Conservation (phyloP, 371 early-diverging fungal species). For the Actinomortierella ambigua region DNA sequence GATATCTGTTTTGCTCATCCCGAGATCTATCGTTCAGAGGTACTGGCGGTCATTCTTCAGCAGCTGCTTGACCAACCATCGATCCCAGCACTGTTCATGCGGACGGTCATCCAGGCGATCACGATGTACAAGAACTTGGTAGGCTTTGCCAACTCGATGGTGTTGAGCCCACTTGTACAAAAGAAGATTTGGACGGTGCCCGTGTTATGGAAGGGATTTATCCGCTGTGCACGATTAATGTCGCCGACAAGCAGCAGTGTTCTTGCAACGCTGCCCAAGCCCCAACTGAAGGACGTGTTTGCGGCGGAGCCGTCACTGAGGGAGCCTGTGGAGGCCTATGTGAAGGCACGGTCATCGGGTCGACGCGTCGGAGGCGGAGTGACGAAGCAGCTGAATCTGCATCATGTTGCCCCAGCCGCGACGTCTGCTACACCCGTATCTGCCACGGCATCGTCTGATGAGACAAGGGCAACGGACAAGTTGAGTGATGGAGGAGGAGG, state of each 20-base stretch:
- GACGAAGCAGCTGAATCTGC: constrained; percentile 38
- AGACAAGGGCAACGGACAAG: not conserved
- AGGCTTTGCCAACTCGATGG: constrained; percentile 58
- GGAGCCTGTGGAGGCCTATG: constrained; percentile 53
- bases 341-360: constrained; percentile 41
- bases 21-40: constrained; percentile 69
- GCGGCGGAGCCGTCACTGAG: constrained; percentile 54
- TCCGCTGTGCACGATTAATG: constrained; percentile 65
- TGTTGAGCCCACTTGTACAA: constrained; percentile 63
- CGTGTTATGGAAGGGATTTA: constrained; percentile 82
- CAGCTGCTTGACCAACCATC: constrained; percentile 68
- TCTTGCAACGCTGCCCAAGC: constrained; percentile 60
- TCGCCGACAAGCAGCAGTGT: constrained; percentile 58
- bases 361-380: constrained; percentile 42
- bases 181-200: constrained; percentile 74
- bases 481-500: not conserved
- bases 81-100: constrained; percentile 75
- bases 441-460: not conserved
- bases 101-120: constrained; percentile 78
- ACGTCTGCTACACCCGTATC: not conserved
- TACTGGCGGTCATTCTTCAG: constrained; percentile 67
- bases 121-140: constrained; percentile 61
- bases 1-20: constrained; percentile 72
- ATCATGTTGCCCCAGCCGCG: constrained; percentile 18
- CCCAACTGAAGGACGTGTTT: constrained; percentile 64